phyloP scores from a whole-genome alignment of 257 asterid genomes.

The Solanum tarijense region DNA sequence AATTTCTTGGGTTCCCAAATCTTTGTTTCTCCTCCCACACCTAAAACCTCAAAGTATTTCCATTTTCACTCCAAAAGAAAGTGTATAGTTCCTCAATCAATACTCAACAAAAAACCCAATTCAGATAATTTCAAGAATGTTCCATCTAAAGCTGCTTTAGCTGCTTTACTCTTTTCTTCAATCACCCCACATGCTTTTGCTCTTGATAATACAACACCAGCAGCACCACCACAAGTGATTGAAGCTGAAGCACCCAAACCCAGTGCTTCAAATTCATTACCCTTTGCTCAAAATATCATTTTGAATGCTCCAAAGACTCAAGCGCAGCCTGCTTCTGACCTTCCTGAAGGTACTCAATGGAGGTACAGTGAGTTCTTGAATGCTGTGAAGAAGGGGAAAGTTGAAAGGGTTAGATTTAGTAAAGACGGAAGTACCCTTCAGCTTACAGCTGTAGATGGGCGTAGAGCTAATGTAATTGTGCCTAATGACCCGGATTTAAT shows the following conservation, averaged over 20 bases:
- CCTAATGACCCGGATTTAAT: conserved; percentile 94
- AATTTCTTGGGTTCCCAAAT: conserved; percentile 49
- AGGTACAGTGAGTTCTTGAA: conserved; percentile 89
- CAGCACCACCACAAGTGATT: conserved; percentile 42
- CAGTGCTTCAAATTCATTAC: conserved; percentile 32
- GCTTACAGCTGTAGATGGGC: conserved; percentile 88
- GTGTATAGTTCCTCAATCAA: conserved; percentile 31
- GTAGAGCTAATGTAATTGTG: conserved; percentile 68
- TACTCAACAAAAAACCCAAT: conserved; percentile 20
- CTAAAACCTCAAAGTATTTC: conserved; percentile 35
- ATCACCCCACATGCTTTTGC: conserved; percentile 71
- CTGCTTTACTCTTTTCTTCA: conserved; percentile 71
- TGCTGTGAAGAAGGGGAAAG: conserved; percentile 95
- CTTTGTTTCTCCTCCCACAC: conserved; percentile 58
- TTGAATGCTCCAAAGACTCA: conserved; percentile 85
- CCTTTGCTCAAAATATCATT: conserved; percentile 52
- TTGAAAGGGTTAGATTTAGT: conserved; percentile 85
- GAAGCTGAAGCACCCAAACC: conserved; percentile 53
- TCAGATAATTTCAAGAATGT: conserved; percentile 20
- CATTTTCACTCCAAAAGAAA: conserved; percentile 25
- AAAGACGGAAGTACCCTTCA: conserved; percentile 86
- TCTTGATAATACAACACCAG: conserved; percentile 38
- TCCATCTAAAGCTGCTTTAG: conserved; percentile 54
- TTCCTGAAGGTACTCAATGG: conserved; percentile 90
- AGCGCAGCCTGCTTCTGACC: conserved; percentile 47